A percentile compares a stretch with the other conserved stretches of the same genome.
Conservation (phyloP, 225 moss, liverwort and hornwort species). For the Neckera pumila region DNA sequence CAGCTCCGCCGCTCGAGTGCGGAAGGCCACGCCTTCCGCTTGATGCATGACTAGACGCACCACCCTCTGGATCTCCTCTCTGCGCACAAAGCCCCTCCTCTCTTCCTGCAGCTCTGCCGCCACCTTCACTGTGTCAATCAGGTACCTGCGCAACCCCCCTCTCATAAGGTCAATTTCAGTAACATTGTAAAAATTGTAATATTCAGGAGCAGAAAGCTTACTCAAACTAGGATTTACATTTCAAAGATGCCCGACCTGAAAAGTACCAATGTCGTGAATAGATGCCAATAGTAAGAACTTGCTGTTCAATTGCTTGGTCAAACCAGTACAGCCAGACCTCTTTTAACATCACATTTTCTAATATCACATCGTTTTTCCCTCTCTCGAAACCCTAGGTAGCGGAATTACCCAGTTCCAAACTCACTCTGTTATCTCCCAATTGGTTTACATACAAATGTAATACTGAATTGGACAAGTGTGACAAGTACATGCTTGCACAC, state of each 20-base stretch:
- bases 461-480: not conserved
- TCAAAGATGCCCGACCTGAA: not conserved
- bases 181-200: not conserved
- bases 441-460: not conserved
- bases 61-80: not conserved
- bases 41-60: not conserved
- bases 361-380: not conserved
- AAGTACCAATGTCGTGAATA: not conserved
- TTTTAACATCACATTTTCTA: not conserved
- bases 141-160: not conserved
- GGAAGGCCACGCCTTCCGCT: not conserved
- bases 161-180: not conserved
- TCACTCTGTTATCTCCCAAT: not conserved
- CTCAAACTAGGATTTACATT: not conserved
- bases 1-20: not conserved
- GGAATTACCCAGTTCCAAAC: no score
- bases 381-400: not conserved
- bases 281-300: not conserved
- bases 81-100: not conserved
- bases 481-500: not conserved
- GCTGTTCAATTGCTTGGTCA: not conserved
- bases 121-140: constrained; percentile 5
- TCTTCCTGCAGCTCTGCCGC: not conserved
- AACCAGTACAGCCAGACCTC: not conserved
- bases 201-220: not conserved